phyloP scores from a whole-genome alignment of 441 rosid species.

The Pelargonium fulgidum region DNA sequence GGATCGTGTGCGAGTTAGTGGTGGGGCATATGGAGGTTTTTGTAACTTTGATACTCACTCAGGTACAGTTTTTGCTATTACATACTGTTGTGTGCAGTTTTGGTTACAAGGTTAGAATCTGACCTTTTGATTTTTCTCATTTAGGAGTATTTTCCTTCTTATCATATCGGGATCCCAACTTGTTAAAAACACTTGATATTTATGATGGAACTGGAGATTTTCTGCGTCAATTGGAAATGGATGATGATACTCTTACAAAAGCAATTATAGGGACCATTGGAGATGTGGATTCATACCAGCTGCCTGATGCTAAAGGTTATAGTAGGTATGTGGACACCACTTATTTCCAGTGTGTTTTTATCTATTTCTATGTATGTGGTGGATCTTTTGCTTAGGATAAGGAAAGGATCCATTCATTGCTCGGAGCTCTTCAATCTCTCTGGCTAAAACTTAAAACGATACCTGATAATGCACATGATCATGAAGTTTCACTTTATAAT shows the following conservation, averaged over 20 bases:
- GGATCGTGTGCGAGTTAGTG: slow-evolving; percentile 93
- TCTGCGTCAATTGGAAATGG: slow-evolving; percentile 68
- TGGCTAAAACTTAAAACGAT: not conserved
- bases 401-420: not conserved
- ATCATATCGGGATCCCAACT: slow-evolving; percentile 93
- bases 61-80: slow-evolving; percentile 35
- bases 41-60: slow-evolving; percentile 91
- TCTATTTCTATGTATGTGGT: not conserved
- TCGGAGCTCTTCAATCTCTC: not conserved
- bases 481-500: not conserved
- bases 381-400: not conserved
- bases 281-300: slow-evolving; percentile 86
- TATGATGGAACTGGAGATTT: slow-evolving; percentile 80
- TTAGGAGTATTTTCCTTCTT: slow-evolving; percentile 82
- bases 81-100: not conserved
- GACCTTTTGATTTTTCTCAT: slow-evolving; percentile 17
- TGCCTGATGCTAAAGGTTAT: slow-evolving; percentile 97
- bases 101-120: slow-evolving; percentile 12
- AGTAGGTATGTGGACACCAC: slow-evolving; percentile 47
- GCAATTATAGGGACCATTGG: slow-evolving; percentile 94
- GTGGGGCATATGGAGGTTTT: slow-evolving; percentile 97
- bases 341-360: slow-evolving; percentile 8
- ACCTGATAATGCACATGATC: not conserved
- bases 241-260: slow-evolving; percentile 69
- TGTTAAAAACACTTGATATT: slow-evolving; percentile 72